Evolutionary conservation across 108 stramenopile genomes (phyloP).

Genomic region (Asterionellopsis glacialis): DNA sequence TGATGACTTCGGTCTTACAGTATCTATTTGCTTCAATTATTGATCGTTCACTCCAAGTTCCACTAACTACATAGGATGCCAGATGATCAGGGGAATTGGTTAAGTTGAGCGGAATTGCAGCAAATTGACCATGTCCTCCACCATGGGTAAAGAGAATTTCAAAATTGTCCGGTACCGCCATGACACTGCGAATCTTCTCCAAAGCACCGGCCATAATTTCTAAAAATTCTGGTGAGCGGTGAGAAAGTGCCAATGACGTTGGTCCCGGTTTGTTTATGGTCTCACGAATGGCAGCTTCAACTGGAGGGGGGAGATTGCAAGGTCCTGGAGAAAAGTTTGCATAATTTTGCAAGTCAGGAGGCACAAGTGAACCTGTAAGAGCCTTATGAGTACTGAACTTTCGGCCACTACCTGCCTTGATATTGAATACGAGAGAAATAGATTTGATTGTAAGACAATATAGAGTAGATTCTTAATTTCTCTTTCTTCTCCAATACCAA

Average conservation of each 20-base stretch:
- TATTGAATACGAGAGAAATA: too few species aligned
- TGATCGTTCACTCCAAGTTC: slow-evolving; percentile 31
- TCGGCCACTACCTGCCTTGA: too few species aligned
- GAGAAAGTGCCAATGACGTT: slow-evolving; percentile 25
- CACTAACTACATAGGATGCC: slow-evolving; percentile 35
- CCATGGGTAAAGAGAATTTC: slow-evolving; percentile 38
- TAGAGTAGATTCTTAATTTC: too few species aligned
- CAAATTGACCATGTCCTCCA: slow-evolving; percentile 45
- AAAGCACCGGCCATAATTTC: slow-evolving; percentile 17
- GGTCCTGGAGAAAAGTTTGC: slow-evolving; percentile 39
- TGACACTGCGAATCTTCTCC: slow-evolving; percentile 13
- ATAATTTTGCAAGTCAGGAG: slow-evolving; percentile 12
- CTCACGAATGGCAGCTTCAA: slow-evolving; percentile 19
- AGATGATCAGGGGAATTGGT: slow-evolving; percentile 8
- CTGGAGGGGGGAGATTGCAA: slow-evolving; percentile 25
- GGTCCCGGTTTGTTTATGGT: background rate
- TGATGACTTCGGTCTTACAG: slow-evolving; percentile 3
- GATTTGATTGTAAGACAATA: too few species aligned
- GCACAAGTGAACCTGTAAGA: slow-evolving; percentile 28
- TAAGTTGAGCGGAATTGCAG: slow-evolving; percentile 34
- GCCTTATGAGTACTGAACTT: slow-evolving; percentile 21
- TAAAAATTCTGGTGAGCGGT: slow-evolving; percentile 40
- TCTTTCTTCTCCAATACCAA: too few species aligned
- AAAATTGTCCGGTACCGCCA: slow-evolving; percentile 26
- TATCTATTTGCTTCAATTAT: slow-evolving; percentile 33